Evolutionary conservation across 2,329 filamentous ascomycete genomes (phyloP).

Genomic region (Apiospora hydei): DNA sequence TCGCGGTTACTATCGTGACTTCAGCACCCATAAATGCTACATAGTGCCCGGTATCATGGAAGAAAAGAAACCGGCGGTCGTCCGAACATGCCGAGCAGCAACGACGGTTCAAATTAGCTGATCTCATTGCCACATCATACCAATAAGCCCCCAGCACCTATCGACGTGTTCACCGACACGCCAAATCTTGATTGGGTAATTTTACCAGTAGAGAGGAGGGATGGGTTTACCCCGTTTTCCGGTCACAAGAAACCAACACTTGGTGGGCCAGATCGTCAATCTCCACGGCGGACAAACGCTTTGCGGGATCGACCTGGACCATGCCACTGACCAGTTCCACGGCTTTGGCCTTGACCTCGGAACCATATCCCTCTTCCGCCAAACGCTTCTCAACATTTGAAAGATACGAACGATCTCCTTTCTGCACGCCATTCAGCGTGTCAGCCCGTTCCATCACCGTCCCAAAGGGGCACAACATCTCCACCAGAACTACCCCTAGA

Average conservation of each 20-base stretch:
- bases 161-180: not conserved
- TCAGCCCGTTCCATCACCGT: constrained; percentile 57
- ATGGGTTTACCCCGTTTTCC: constrained; percentile 14
- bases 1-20: not conserved
- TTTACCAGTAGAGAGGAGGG: not conserved
- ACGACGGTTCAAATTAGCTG: not conserved
- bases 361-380: constrained; percentile 31
- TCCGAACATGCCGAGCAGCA: not conserved
- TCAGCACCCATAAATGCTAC: not conserved
- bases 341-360: constrained; percentile 29
- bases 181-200: not conserved
- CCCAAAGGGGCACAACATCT: constrained; percentile 62
- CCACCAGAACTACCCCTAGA: constrained; percentile 66
- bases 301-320: constrained; percentile 35
- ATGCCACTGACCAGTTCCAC: constrained; percentile 35
- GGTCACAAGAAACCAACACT: not conserved
- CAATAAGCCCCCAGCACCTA: not conserved
- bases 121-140: constrained; percentile 2
- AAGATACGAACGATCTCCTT: constrained; percentile 29
- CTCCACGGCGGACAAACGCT: constrained; percentile 34
- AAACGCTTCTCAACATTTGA: constrained; percentile 29
- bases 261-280: constrained; percentile 28
- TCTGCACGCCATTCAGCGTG: constrained; percentile 38
- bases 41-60: not conserved
- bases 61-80: not conserved